phyloP scores from a whole-genome alignment of 345 rosid species.

The Eucalyptus cloeziana region DNA sequence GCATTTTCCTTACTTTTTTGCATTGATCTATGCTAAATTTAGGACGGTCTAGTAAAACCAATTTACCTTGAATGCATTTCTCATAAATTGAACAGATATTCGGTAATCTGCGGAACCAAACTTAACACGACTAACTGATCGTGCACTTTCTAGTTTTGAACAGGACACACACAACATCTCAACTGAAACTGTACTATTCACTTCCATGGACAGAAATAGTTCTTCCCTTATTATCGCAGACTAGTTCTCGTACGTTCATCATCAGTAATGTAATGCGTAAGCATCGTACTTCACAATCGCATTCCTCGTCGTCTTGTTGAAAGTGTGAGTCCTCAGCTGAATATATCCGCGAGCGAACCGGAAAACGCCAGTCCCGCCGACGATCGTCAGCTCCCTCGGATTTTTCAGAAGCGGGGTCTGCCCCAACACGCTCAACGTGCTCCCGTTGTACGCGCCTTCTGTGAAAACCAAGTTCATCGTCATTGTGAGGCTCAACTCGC shows the following conservation, averaged over 20 bases:
- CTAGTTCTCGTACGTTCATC: neutral
- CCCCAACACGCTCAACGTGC: slow-evolving; percentile 9
- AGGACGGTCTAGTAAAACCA: neutral
- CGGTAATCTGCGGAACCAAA: neutral
- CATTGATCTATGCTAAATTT: neutral
- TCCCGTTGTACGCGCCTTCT: slow-evolving; percentile 8
- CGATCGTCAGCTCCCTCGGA: slow-evolving; percentile 9
- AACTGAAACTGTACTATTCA: neutral
- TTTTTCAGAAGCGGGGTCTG: neutral
- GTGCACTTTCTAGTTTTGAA: neutral
- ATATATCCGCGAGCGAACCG: slow-evolving; percentile 13
- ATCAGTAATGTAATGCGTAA: neutral
- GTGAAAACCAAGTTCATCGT: slow-evolving; percentile 4
- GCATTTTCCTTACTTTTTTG: neutral
- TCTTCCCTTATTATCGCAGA: neutral
- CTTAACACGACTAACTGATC: neutral
- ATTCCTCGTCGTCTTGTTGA: neutral
- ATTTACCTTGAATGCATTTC: neutral
- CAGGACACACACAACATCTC: neutral
- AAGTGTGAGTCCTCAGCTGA: neutral
- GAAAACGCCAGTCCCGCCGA: slow-evolving; percentile 9
- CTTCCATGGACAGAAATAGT: neutral
- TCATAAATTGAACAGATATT: neutral
- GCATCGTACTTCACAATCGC: neutral
- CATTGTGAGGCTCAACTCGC: neutral